These are phyloP conservation scores for Heliamphora exappendiculata DNA, from an alignment of 148 eudicot species.

Conservation along the genomic window DNA sequence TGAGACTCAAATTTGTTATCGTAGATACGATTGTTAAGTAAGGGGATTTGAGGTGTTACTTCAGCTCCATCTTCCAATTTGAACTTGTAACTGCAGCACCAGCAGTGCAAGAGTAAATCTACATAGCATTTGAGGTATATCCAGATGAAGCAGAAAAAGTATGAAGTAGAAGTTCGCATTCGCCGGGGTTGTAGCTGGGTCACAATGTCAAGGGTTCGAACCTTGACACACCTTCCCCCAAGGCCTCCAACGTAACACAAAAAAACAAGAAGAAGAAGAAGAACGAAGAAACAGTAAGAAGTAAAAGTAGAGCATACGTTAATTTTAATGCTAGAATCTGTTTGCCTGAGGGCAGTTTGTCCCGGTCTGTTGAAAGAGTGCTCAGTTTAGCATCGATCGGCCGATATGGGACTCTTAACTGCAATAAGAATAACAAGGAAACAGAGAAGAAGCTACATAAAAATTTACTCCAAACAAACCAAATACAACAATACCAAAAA, in stretches of 20 bases:
- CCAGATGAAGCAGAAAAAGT: neutral
- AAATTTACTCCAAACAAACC: neutral
- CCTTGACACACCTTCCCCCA: no score
- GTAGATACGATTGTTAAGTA: slow-evolving; percentile 86
- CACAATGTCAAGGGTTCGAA: no score
- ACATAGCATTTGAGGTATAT: neutral
- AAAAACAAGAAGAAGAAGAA: no score
- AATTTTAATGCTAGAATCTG: slow-evolving; percentile 74
- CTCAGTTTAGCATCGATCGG: slow-evolving; percentile 70
- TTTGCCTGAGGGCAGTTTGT: slow-evolving; percentile 92
- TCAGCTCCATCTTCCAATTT: slow-evolving; percentile 94
- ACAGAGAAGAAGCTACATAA: neutral
- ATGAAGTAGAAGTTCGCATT: neutral
- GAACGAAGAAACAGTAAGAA: no score
- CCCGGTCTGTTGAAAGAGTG: slow-evolving; percentile 70
- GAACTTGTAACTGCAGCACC: slow-evolving; percentile 78
- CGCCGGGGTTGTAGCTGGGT: no score
- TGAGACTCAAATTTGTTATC: slow-evolving; percentile 97
- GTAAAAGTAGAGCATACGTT: slow-evolving; percentile 48
- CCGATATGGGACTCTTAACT: slow-evolving; percentile 78
- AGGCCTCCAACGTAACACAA: no score
- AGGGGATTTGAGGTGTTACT: slow-evolving; percentile 78
- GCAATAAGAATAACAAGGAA: slow-evolving; percentile 14
- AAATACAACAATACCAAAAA: neutral
- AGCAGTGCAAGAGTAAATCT: slow-evolving; percentile 21